These are phyloP conservation scores for Termitomyces sp. DNA, from an alignment of 768 basidiomycete genomes.

Conservation along the genomic window DNA sequence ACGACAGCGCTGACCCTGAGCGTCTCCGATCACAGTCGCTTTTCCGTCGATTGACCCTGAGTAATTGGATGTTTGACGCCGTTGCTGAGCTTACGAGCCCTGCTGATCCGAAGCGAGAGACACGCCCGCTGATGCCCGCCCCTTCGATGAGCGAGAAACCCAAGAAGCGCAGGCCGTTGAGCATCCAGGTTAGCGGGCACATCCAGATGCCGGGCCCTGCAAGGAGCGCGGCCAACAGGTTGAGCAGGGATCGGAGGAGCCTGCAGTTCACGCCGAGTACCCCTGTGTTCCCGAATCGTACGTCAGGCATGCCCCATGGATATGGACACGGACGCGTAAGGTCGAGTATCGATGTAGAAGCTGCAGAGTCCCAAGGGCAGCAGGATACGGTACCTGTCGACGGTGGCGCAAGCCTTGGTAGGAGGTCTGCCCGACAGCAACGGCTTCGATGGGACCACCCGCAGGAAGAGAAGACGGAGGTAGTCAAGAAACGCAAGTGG, in stretches of 20 bases:
- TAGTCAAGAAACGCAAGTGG: constrained; percentile 3
- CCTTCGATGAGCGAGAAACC: constrained; percentile 16
- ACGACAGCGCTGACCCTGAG: constrained; percentile 25
- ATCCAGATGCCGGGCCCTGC: constrained; percentile 1
- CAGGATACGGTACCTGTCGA: constrained; percentile 35
- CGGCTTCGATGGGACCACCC: constrained; percentile 20
- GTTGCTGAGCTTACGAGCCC: constrained; percentile 53
- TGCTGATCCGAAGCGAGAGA: constrained; percentile 14
- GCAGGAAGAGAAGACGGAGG: constrained; percentile 5
- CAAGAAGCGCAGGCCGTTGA: constrained; percentile 14
- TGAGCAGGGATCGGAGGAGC: constrained; percentile 35
- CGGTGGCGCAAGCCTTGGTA: constrained; percentile 26
- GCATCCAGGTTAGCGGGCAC: constrained; percentile 18
- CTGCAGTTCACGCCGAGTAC: constrained; percentile 63
- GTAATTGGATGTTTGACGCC: constrained; percentile 85
- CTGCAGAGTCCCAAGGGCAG: constrained; percentile 34
- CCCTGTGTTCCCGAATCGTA: constrained; percentile 27
- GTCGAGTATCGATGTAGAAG: constrained; percentile 13
- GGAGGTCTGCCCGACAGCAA: constrained; percentile 17
- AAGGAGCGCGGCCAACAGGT: background rate
- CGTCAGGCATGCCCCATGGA: constrained; percentile 3
- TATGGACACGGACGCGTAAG: background rate
- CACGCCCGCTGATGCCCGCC: constrained; percentile 28
- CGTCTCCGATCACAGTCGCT: constrained; percentile 28
- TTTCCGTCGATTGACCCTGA: constrained; percentile 54